Conservation (phyloP, 2,329 filamentous ascomycete species). For the Endoconidiophora polonica region DNA sequence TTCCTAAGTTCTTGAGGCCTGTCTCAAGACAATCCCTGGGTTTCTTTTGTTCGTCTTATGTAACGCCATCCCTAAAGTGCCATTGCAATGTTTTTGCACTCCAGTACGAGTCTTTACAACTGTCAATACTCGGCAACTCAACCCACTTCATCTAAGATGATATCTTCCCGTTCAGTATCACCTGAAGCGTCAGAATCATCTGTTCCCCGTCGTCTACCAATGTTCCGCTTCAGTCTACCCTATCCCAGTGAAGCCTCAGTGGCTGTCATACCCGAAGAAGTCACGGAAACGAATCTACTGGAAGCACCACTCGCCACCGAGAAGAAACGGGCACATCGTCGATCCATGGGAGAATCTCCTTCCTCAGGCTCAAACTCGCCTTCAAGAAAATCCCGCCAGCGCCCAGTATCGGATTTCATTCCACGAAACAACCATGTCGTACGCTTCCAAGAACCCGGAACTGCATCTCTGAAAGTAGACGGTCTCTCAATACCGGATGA, state of each 20-base stretch:
- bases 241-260: slow-evolving; percentile 7
- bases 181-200: slow-evolving; percentile 14
- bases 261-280: slow-evolving; percentile 10
- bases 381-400: slow-evolving; percentile 15
- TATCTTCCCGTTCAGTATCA: slow-evolving; percentile 20
- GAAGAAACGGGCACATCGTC: background rate
- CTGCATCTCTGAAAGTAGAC: background rate
- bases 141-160: background rate
- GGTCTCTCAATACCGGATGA: slow-evolving; percentile 6
- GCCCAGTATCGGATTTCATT: slow-evolving; percentile 24
- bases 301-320: background rate
- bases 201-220: slow-evolving; percentile 4
- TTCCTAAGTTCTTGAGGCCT: background rate
- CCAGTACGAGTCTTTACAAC: slow-evolving; percentile 41
- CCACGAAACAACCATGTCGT: slow-evolving; percentile 27
- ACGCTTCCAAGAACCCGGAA: slow-evolving; percentile 25
- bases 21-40: background rate
- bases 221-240: slow-evolving; percentile 11
- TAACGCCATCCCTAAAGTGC: background rate
- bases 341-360: slow-evolving; percentile 3
- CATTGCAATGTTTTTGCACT: slow-evolving; percentile 38
- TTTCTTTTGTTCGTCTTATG: background rate
- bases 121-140: slow-evolving; percentile 30
- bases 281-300: background rate
- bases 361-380: background rate